Evolutionary conservation across 139 green algal genomes (phyloP).

Genomic region (Asterochloris erici): DNA sequence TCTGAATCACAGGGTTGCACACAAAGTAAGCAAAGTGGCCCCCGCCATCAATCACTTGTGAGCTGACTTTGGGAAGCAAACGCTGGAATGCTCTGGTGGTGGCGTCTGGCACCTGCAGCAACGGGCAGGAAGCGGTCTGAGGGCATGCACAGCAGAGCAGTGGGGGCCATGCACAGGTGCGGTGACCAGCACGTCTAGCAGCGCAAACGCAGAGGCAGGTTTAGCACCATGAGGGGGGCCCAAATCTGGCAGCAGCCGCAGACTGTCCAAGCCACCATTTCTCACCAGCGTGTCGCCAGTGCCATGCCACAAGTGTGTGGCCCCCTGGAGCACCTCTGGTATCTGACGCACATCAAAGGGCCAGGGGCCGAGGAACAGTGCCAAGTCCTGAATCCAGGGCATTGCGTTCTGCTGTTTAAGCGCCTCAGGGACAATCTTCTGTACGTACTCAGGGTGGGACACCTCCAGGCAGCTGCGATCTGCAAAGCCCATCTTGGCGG

Average conservation of each 20-base stretch:
- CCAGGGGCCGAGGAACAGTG: constrained; percentile 7
- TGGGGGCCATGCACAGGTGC: too few species aligned
- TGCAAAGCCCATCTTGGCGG: constrained; percentile 1
- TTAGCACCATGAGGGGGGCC: too few species aligned
- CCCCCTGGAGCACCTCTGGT: neutral
- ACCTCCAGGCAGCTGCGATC: constrained; percentile 1
- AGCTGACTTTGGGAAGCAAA: neutral
- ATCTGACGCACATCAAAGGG: constrained; percentile 5
- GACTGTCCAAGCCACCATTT: too few species aligned
- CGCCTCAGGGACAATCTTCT: constrained; percentile 1
- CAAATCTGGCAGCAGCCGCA: too few species aligned
- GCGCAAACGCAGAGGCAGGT: too few species aligned
- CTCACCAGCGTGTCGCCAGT: constrained; percentile 20
- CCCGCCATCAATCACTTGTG: constrained; percentile 12
- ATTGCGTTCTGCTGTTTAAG: constrained; percentile 3
- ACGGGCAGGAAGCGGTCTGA: too few species aligned
- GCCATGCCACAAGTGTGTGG: constrained; percentile 23
- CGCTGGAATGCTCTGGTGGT: neutral
- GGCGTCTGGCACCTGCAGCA: neutral
- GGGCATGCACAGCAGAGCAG: too few species aligned
- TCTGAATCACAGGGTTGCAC: neutral
- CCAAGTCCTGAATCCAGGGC: constrained; percentile 11
- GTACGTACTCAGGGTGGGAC: constrained; percentile 6
- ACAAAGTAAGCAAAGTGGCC: constrained; percentile 21
- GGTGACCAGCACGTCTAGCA: too few species aligned